Base-by-base conservation (phyloP, 441 rosid species). In the Breynia disticha region DNA sequence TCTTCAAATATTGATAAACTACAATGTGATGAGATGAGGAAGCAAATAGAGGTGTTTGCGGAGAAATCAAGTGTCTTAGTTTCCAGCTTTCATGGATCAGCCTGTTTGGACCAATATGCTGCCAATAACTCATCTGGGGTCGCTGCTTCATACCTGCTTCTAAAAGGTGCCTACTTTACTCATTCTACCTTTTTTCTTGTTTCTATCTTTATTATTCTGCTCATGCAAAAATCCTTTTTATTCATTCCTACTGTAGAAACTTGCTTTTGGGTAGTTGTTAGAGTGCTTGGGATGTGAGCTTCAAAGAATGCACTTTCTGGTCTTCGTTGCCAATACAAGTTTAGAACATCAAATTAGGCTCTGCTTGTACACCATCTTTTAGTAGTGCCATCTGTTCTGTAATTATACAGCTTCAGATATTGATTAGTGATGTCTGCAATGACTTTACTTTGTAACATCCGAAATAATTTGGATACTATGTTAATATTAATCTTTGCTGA, bases 21-120 rank as follows among this genome's bases (percentile, higher is more conserved):
- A 1, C 11, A 77, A 17, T 64, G 63, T 56, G 83, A 70, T 55
- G 63, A 54, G 52, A 74, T 67, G 56, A 76, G 73, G 64, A 74
- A 64, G 18, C 82, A 77, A 68, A 49, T 62, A 28, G 79, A 77
- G 59, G 73, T 83, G 0, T 75, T 72, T 66, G 69, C 90, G 5
- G 91, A 86, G 42, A 86, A 86, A 73, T 79, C 82, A 50, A 78
- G 85, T 47, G 82, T 77, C 56, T 28, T 62, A 42, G 56, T 57
- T 61, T 62, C 83, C 37, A 59, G 62, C 56, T 58, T 76, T 54
- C 67, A 68, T 32, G 66, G 72, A 7, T 57, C 79, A 46, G 42
- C 59, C 60, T 18, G 65, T 21, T 54, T 74, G 69, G 79, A 70
- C 67, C 77, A 62, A 53, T 64, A 60, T 45, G 48, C 17, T 18